These are phyloP conservation scores for Globisporangium alternatum DNA, from an alignment of 352 stramenopile genomes.

Conservation along the genomic window DNA sequence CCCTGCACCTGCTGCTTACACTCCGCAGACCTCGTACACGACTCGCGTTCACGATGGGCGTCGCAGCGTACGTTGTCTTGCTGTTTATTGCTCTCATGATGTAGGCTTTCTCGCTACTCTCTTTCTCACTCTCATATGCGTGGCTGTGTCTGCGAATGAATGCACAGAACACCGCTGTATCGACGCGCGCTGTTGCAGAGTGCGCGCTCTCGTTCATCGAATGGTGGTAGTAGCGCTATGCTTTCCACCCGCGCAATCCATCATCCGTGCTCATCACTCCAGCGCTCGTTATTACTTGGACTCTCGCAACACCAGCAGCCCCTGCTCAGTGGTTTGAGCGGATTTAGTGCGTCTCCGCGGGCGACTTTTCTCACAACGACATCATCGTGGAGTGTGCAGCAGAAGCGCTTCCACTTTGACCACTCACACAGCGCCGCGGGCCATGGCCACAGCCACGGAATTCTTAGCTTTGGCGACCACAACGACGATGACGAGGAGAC, in stretches of 20 bases:
- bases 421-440: constrained; percentile 13
- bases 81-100: too few relatives aligned
- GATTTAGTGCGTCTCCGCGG: neutral
- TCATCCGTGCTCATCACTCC: neutral
- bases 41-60: neutral
- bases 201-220: neutral
- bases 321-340: neutral
- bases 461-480: constrained; percentile 24
- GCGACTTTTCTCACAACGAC: neutral
- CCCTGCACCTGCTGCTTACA: neutral
- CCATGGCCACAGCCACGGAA: constrained; percentile 39
- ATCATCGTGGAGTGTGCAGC: neutral
- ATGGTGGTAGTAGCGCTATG: neutral
- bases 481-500: constrained; percentile 30
- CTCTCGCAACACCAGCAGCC: neutral
- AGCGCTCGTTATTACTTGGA: neutral
- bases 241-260: neutral
- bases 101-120: neutral
- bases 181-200: constrained; percentile 8
- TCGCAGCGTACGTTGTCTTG: constrained; percentile 8
- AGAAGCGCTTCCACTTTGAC: constrained; percentile 9
- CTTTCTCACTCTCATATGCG: neutral
- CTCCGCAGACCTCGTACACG: neutral
- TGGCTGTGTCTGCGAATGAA: neutral
- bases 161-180: constrained; percentile 8